Evolutionary conservation across 2,329 filamentous ascomycete species (phyloP).

Genomic region (Aaosphaeria pasadenensis): DNA sequence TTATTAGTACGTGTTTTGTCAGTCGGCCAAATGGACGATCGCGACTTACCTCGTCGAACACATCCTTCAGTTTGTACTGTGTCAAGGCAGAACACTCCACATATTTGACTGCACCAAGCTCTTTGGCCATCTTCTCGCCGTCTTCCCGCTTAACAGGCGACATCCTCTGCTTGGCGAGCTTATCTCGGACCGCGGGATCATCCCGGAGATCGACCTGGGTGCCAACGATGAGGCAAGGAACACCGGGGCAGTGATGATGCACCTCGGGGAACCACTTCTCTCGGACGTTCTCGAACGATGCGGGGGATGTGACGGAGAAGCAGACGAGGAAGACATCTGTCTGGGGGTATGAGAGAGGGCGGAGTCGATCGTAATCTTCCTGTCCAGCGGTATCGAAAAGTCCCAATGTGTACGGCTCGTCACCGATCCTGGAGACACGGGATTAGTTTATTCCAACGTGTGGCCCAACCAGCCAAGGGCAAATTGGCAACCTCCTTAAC

Average conservation of each 20-base stretch:
- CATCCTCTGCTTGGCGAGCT: slow-evolving; percentile 96
- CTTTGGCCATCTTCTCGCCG: slow-evolving; percentile 93
- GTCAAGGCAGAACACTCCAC: slow-evolving; percentile 98
- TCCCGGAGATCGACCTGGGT: slow-evolving; percentile 96
- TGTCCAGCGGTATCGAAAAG: slow-evolving; percentile 98
- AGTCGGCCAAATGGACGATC: not conserved
- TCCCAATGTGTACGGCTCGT: slow-evolving; percentile 95
- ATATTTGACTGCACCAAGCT: slow-evolving; percentile 96
- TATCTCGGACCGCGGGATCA: slow-evolving; percentile 81
- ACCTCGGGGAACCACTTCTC: slow-evolving; percentile 99
- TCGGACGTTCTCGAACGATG: slow-evolving; percentile 97
- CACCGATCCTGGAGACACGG: slow-evolving; percentile 74
- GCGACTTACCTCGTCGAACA: slow-evolving; percentile 87
- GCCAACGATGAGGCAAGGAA: slow-evolving; percentile 95
- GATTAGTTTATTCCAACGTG: not conserved
- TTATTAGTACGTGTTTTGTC: slow-evolving; percentile 7
- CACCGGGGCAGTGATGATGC: slow-evolving; percentile 95
- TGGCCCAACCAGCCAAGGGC: not conserved
- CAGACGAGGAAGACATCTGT: slow-evolving; percentile 99
- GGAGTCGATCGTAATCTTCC: slow-evolving; percentile 97
- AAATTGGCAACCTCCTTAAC: too few relatives aligned
- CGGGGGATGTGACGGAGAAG: slow-evolving; percentile 96
- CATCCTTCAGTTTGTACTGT: slow-evolving; percentile 98
- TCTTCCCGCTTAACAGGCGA: slow-evolving; percentile 86
- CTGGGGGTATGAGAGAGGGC: slow-evolving; percentile 95